Evolutionary conservation across 306 rosid species (phyloP), one percentile per base, ranked within the genome.

Genomic region (Cyamopsis tetragonoloba): DNA sequence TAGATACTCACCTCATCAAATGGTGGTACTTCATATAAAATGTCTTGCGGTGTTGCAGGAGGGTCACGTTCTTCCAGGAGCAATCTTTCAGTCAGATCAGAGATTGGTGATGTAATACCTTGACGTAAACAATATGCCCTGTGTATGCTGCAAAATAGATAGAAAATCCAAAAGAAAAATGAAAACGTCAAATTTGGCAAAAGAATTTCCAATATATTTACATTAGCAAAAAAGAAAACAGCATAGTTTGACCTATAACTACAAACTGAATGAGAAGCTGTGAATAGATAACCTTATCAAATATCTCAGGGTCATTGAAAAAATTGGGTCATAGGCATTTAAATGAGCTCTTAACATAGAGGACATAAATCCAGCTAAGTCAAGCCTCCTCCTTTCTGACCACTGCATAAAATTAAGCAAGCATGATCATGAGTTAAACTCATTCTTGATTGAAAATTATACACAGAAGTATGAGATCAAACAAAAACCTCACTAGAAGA

Each of bases 271-370:
- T 6, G 32, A 71, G 49, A 63, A 39, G 19, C 63, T 50, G 26
- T 19, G 50, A 56, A 73, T 43, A 70, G 47, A 62, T 60, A 55
- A 93, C 99, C 96, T 95, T 88, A 88, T 95, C 82, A 95, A 81
- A 87, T 95, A 95, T 86, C 89, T 86, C 74, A 95, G 80, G 10
- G 97, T 80, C 99, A 95, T 85, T 3, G 97, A 95, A 79, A 95
- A 88, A 64, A 88, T 42, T 6, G 99, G 91, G 82, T 95, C 99
- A 53, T 95, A 95, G n/a, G 99, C 99, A 72, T 86, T 87, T 76
- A 95, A 82, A 83, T 90, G 92, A 42, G 96, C 92, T 84, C 96
- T 81, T 81, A 95, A 84, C 77, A 95, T 85, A 14, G 97, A 83
- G 42, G 97, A 83, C 80, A 95, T 74, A 53, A 90, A 63, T 65